These are phyloP conservation scores for Vitellaria paradoxa DNA, from an alignment of 179 eudicot genomes.

Conservation along the genomic window DNA sequence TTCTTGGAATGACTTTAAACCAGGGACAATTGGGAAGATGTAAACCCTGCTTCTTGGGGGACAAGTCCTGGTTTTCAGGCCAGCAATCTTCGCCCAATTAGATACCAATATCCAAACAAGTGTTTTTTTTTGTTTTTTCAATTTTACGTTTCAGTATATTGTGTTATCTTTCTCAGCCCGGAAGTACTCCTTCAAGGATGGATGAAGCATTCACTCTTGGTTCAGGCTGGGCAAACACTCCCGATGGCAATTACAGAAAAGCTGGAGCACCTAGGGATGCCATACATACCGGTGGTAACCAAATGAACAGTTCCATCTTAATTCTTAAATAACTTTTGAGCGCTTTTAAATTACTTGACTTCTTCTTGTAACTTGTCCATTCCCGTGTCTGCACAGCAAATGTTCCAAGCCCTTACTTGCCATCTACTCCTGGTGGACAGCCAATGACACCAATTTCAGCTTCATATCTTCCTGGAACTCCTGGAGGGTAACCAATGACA, in stretches of 20 bases:
- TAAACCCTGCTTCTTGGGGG: constrained; percentile 96
- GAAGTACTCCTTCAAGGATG: constrained; percentile 81
- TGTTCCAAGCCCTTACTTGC: no score
- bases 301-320: no score
- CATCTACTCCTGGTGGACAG: constrained; percentile 45
- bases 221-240: constrained; percentile 81
- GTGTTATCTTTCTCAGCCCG: constrained; percentile 50
- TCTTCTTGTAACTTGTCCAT: not conserved
- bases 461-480: constrained; percentile 83
- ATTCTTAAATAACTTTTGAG: no score
- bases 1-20: no score
- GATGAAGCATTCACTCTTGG: constrained; percentile 97
- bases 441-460: constrained; percentile 93
- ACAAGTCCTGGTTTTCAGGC: constrained; percentile 92
- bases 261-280: constrained; percentile 90
- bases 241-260: constrained; percentile 72
- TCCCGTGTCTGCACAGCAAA: no score
- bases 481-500: constrained; percentile 97
- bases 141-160: not conserved
- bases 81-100: constrained; percentile 11
- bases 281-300: constrained; percentile 6
- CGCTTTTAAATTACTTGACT: not conserved
- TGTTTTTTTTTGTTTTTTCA: not conserved
- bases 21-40: constrained; percentile 98
- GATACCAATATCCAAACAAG: not conserved